A percentile compares a stretch with the other conserved stretches of the same genome.
These are phyloP conservation scores for Solanum tarapatanum DNA, from an alignment of 257 asterid genomes.

Conservation along the genomic window DNA sequence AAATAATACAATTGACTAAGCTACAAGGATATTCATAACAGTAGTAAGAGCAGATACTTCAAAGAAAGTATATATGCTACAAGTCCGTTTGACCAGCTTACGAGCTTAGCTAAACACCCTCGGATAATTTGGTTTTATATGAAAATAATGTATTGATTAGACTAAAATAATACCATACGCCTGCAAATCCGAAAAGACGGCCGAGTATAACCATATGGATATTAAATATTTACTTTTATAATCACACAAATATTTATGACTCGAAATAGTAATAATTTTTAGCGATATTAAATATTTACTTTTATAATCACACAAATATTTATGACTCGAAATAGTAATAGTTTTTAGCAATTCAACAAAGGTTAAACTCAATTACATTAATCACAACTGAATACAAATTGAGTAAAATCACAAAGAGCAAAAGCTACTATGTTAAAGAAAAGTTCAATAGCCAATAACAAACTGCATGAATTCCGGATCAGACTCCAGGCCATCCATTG, in stretches of 20 bases:
- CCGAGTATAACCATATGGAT: not conserved
- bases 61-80: not conserved
- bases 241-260: too few relatives aligned
- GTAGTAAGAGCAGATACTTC: not conserved
- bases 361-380: not conserved
- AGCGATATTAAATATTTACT: not conserved
- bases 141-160: not conserved
- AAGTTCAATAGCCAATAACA: conserved; percentile 12
- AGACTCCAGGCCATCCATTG: conserved; percentile 23
- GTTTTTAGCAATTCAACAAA: not conserved
- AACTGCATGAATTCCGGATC: conserved; percentile 41
- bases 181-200: not conserved
- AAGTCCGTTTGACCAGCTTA: not conserved
- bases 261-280: too few relatives aligned
- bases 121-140: not conserved
- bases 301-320: not conserved
- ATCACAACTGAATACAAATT: not conserved
- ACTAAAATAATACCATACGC: not conserved
- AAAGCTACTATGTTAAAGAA: not conserved
- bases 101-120: not conserved
- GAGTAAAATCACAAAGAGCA: not conserved
- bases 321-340: too few relatives aligned
- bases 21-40: not conserved
- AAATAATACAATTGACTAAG: not conserved
- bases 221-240: not conserved